phyloP scores from a whole-genome alignment of 1,139 yeast species.

The Taphrina deformans region DNA sequence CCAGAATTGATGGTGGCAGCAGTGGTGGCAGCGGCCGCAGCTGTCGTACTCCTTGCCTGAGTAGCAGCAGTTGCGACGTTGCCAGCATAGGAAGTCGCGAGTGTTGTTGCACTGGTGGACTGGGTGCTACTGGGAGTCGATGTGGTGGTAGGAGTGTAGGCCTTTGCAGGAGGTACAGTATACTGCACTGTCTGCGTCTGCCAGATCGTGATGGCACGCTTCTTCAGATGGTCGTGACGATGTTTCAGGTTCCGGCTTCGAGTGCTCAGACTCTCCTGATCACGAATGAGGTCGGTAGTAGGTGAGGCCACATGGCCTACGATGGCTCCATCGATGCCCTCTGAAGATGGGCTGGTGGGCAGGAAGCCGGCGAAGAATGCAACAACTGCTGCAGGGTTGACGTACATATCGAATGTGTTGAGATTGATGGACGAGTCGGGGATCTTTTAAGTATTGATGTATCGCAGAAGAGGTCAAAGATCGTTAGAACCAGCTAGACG shows the following conservation, averaged over 20 bases:
- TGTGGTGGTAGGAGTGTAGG: slow-evolving; percentile 1
- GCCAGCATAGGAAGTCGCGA: slow-evolving; percentile 18
- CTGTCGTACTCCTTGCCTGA: not conserved
- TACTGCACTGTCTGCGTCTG: slow-evolving; percentile 28
- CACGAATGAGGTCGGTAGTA: slow-evolving; percentile 1
- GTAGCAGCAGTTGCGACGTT: not conserved
- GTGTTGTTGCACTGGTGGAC: slow-evolving; percentile 14
- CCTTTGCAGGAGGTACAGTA: slow-evolving; percentile 20
- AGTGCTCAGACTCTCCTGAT: not conserved
- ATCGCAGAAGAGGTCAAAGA: not conserved
- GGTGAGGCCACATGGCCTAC: not conserved
- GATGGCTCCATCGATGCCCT: not conserved
- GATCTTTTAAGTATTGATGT: not conserved
- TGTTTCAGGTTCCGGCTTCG: slow-evolving; percentile 8
- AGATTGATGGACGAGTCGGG: not conserved
- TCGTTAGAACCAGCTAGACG: slow-evolving; percentile 9
- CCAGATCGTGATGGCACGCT: slow-evolving; percentile 31
- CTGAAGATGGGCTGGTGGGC: not conserved
- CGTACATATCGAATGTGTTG: not conserved
- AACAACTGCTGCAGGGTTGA: slow-evolving; percentile 20
- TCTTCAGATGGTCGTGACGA: slow-evolving; percentile 20
- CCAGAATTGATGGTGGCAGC: slow-evolving; percentile 2
- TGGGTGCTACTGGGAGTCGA: not conserved
- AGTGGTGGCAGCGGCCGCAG: not conserved
- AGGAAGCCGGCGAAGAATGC: slow-evolving; percentile 6